Evolutionary conservation across 176 grass and related monocot species (phyloP).

Genomic region (Musa acuminata): DNA sequence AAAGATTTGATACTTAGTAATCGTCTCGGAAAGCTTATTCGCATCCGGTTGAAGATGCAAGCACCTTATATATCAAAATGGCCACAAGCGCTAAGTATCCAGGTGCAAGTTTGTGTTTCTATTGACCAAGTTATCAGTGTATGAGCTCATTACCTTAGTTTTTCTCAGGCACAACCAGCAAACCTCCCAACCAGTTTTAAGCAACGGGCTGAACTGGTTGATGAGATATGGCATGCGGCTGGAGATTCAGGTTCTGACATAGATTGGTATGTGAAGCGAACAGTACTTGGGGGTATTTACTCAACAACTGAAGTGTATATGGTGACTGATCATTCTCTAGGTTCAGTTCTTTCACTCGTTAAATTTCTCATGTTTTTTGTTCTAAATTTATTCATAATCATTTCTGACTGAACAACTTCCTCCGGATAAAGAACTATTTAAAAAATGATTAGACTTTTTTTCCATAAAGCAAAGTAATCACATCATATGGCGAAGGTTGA

Average conservation of each 20-base stretch:
- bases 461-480: too few species aligned
- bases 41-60: slow-evolving; percentile 85
- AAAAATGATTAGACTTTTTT: too few species aligned
- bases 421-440: too few species aligned
- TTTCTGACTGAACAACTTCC: neutral
- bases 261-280: slow-evolving; percentile 94
- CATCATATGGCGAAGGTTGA: too few species aligned
- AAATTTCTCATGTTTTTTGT: neutral
- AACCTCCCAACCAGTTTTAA: slow-evolving; percentile 86
- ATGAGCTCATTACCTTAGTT: neutral
- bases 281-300: slow-evolving; percentile 89
- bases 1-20: slow-evolving; percentile 69
- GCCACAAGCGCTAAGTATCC: slow-evolving; percentile 94
- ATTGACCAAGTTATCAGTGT: neutral
- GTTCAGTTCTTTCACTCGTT: slow-evolving; percentile 28
- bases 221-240: slow-evolving; percentile 95
- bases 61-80: slow-evolving; percentile 81
- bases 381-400: neutral
- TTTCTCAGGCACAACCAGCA: slow-evolving; percentile 72
- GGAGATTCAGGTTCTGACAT: slow-evolving; percentile 75
- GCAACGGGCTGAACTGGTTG: slow-evolving; percentile 76
- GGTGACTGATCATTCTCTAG: slow-evolving; percentile 86
- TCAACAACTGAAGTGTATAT: slow-evolving; percentile 97
- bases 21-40: slow-evolving; percentile 61
- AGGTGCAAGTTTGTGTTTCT: slow-evolving; percentile 27